Evolutionary conservation across 2,329 filamentous ascomycete species (phyloP).

Genomic region (Aspergillus vadensis): DNA sequence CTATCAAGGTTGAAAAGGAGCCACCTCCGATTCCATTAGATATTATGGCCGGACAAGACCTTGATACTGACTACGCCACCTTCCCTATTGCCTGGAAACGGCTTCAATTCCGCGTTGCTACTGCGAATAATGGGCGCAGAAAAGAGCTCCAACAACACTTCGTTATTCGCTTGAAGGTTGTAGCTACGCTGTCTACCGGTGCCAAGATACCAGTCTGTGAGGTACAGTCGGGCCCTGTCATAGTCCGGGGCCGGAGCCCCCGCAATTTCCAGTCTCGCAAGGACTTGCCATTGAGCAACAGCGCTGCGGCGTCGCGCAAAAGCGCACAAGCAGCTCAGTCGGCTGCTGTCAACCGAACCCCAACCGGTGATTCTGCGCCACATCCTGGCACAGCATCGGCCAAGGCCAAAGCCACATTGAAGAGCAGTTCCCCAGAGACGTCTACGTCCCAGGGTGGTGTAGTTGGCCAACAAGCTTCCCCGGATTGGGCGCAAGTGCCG

Average conservation of each 20-base stretch:
- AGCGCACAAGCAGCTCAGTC: constrained; percentile 51
- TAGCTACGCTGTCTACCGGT: constrained; percentile 82
- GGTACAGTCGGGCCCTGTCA: constrained; percentile 84
- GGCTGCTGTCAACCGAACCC: constrained; percentile 33
- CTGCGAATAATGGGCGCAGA: constrained; percentile 90
- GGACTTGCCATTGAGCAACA: constrained; percentile 83
- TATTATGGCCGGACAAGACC: constrained; percentile 64
- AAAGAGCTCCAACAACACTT: constrained; percentile 98
- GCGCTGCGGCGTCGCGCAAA: constrained; percentile 76
- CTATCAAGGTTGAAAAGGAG: constrained; percentile 74
- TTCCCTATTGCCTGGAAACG: constrained; percentile 95
- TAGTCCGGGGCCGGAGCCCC: constrained; percentile 88
- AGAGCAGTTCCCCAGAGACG: constrained; percentile 41
- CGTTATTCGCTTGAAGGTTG: constrained; percentile 80
- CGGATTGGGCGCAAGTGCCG: constrained; percentile 42
- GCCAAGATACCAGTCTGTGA: constrained; percentile 79
- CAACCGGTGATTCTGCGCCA: constrained; percentile 33
- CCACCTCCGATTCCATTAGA: constrained; percentile 78
- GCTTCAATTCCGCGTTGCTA: constrained; percentile 90
- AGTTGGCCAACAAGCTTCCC: constrained; percentile 30
- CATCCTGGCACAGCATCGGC: constrained; percentile 31
- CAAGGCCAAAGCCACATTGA: constrained; percentile 32
- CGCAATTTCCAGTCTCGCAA: constrained; percentile 94
- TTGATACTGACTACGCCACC: constrained; percentile 80
- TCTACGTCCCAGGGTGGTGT: constrained; percentile 32